Conservation (phyloP, 495 filamentous ascomycete genomes). For the Penicillium steckii region DNA sequence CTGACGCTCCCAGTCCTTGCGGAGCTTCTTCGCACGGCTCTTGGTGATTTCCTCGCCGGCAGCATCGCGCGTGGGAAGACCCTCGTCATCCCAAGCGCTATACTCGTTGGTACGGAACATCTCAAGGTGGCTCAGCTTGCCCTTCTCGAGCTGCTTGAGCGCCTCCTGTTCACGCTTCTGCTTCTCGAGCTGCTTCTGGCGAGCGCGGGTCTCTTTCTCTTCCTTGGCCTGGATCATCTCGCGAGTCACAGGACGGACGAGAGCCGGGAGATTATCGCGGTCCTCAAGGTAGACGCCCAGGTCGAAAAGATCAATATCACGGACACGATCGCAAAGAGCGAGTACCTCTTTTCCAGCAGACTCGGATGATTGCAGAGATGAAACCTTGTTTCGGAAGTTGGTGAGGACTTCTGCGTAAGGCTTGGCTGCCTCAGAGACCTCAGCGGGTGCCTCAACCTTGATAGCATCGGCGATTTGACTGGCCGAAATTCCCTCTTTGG, state of each 20-base stretch:
- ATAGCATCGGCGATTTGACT: constrained; percentile 35
- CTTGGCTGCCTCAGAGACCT: constrained; percentile 27
- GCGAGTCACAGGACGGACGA: constrained; percentile 78
- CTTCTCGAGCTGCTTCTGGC: constrained; percentile 60
- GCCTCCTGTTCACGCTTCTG: constrained; percentile 54
- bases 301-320: constrained; percentile 75
- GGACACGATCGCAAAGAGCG: constrained; percentile 72
- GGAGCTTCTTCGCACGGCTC: constrained; percentile 75
- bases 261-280: constrained; percentile 66
- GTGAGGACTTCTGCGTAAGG: constrained; percentile 38
- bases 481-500: constrained; percentile 31
- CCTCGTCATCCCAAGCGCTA: constrained; percentile 81
- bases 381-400: constrained; percentile 41
- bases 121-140: constrained; percentile 63
- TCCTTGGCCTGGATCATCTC: constrained; percentile 70
- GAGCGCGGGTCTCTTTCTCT: constrained; percentile 56
- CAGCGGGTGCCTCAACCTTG: constrained; percentile 19
- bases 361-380: constrained; percentile 44
- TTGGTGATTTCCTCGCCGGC: constrained; percentile 82
- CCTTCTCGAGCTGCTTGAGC: constrained; percentile 64
- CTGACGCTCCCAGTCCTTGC: constrained; percentile 90
- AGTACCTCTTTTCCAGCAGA: constrained; percentile 59
- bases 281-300: constrained; percentile 88
- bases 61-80: constrained; percentile 72
- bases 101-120: constrained; percentile 77